phyloP scores from a whole-genome alignment of 768 basidiomycete species.

The Dacryopinax spathularia region DNA sequence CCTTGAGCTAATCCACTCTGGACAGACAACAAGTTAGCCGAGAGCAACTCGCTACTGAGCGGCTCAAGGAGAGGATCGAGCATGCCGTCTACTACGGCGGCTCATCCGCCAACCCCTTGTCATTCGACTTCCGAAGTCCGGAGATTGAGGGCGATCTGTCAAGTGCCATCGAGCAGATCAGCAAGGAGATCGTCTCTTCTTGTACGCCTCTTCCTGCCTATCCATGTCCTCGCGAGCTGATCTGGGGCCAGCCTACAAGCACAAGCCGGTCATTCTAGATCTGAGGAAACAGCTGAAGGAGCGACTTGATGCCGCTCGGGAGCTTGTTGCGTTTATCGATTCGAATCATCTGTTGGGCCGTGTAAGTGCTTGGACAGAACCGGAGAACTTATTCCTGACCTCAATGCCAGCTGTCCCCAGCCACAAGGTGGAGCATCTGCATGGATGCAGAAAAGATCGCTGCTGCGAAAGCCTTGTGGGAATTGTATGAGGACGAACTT shows the following conservation, averaged over 20 bases:
- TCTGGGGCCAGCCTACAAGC: not conserved
- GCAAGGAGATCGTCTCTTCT: constrained; percentile 17
- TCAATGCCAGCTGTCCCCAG: constrained; percentile 58
- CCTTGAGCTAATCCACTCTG: not conserved
- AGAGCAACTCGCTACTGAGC: constrained; percentile 15
- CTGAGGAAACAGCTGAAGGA: not conserved
- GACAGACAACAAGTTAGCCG: not conserved
- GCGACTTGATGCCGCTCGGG: not conserved
- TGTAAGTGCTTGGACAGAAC: not conserved
- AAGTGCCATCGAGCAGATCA: constrained; percentile 22
- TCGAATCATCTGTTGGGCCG: not conserved
- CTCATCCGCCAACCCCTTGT: constrained; percentile 24
- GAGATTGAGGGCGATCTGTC: constrained; percentile 23
- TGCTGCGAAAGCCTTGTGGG: constrained; percentile 69
- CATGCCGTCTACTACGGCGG: constrained; percentile 29
- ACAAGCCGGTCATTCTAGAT: not conserved
- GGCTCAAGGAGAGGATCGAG: constrained; percentile 26
- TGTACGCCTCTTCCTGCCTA: too few species aligned
- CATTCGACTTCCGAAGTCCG: constrained; percentile 21
- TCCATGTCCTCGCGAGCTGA: too few species aligned
- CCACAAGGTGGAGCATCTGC: constrained; percentile 56
- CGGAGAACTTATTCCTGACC: not conserved
- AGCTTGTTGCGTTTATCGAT: not conserved
- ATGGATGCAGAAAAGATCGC: constrained; percentile 78
- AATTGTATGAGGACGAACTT: constrained; percentile 39